A percentile compares a stretch with the other conserved stretches of the same genome.
phyloP scores from a whole-genome alignment of 2,329 filamentous ascomycete species.

The Venturia pyrina region DNA sequence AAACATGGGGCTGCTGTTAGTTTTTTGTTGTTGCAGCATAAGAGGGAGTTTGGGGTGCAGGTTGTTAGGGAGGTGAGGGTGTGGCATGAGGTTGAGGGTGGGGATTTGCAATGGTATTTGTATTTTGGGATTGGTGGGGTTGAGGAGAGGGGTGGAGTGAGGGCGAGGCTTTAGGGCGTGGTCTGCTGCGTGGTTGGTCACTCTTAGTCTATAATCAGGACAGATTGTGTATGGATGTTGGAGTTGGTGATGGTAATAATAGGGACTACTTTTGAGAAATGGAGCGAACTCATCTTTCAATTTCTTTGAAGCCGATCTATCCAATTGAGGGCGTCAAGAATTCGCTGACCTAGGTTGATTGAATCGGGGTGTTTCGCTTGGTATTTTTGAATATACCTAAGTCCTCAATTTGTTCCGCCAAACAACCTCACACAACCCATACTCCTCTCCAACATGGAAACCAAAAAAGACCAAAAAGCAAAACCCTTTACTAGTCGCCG shows the following conservation, averaged over 20 bases:
- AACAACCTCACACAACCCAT: too few relatives aligned
- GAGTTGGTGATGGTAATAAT: not conserved
- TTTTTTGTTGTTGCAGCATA: constrained; percentile 4
- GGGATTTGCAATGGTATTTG: not conserved
- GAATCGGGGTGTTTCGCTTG: too few relatives aligned
- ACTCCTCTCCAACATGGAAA: too few relatives aligned
- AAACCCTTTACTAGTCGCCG: not conserved
- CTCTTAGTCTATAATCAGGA: not conserved
- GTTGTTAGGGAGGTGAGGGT: not conserved
- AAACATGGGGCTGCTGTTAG: not conserved
- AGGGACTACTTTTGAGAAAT: too few relatives aligned
- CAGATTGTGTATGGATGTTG: not conserved
- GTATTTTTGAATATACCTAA: too few relatives aligned
- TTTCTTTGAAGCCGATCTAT: too few relatives aligned
- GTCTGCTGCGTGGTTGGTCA: not conserved
- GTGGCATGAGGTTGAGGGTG: not conserved
- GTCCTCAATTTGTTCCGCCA: too few relatives aligned
- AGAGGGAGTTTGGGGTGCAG: not conserved
- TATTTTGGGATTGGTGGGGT: not conserved
- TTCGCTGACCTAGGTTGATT: too few relatives aligned
- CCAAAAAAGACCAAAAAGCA: too few relatives aligned
- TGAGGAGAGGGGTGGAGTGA: not conserved
- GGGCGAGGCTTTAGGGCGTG: not conserved
- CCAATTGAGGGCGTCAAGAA: too few relatives aligned
- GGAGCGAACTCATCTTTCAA: too few relatives aligned